Base-by-base conservation (phyloP, 2,329 filamentous ascomycete genomes). In the Fusarium fracticaudum region DNA sequence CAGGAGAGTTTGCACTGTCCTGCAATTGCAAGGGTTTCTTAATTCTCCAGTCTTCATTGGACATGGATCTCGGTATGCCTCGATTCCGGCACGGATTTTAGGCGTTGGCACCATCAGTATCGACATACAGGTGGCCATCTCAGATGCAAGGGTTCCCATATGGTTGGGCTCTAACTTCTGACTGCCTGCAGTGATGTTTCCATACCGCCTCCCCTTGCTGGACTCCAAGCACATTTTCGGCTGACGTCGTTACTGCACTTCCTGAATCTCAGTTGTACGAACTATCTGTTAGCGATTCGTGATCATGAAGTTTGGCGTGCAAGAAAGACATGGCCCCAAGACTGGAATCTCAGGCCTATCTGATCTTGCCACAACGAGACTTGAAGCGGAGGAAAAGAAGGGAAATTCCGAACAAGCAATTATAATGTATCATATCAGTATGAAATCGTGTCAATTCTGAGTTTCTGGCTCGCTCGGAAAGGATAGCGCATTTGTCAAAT, bases 151-250 rank as follows among this genome's bases (percentile, higher is more conserved):
- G 67, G 48, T 68, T 57, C 57, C 63, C 60, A 47, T 57, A 37
- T 40, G 40, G 67, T 68, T 68, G 45, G 63, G 63, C 64, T 64
- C 55, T 55, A 60, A 54, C 57, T 55, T 74, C 59, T 50, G 33
- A 55, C 43, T 47, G 22, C 53, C n/a, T 51, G 50, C 44, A 67
- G 53, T 45, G 45, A 53, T 70, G 17, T 40, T 24, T 41, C 14
- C 41, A 45, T 57, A 64, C 71, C 59, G 63, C 43, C 50, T 47
- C 50, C 43, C 33, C 24, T 69, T 47, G n/a, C 38, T 48, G 59
- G 18, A 26, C 26, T n/a, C 29, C 50, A 41, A 41, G 31, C 35
- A 61, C 24, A 41, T 67, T 41, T 24, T 67, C 31, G 35, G 37
- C 40, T 71, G 37, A 60, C 37, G 40, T 59, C 45, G 60, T 33